phyloP scores from a whole-genome alignment of 2,329 filamentous ascomycete species.

The Lachnum nothofagi region DNA sequence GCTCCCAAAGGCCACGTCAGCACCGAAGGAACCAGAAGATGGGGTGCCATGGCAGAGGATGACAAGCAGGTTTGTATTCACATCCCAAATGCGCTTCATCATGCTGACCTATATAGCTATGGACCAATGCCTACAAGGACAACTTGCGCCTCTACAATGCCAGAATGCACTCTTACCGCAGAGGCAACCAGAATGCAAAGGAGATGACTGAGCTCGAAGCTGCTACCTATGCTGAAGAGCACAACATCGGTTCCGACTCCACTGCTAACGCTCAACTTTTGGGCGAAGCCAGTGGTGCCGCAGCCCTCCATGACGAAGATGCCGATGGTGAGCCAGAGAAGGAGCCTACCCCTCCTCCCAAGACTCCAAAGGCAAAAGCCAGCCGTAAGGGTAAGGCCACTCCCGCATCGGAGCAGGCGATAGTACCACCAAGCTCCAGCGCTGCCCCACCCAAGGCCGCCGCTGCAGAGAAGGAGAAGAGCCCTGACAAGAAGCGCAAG shows the following conservation, averaged over 20 bases:
- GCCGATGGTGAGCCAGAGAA: slow-evolving; percentile 41
- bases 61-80: slow-evolving; percentile 58
- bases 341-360: slow-evolving; percentile 41
- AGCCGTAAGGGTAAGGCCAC: slow-evolving; percentile 33
- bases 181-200: slow-evolving; percentile 53
- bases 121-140: slow-evolving; percentile 64
- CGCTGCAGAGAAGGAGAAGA: slow-evolving; percentile 31
- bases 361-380: slow-evolving; percentile 52
- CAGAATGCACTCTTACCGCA: slow-evolving; percentile 60
- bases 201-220: slow-evolving; percentile 59
- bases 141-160: slow-evolving; percentile 63
- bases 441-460: slow-evolving; percentile 21
- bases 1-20: slow-evolving; percentile 82
- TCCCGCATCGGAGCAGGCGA: slow-evolving; percentile 17
- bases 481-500: slow-evolving; percentile 61
- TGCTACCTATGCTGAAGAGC: slow-evolving; percentile 54
- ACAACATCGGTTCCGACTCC: slow-evolving; percentile 48
- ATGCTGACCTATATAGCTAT: slow-evolving; percentile 33
- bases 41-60: slow-evolving; percentile 68
- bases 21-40: slow-evolving; percentile 79
- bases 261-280: slow-evolving; percentile 37
- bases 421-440: slow-evolving; percentile 17
- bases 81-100: background rate
- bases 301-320: slow-evolving; percentile 22
- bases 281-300: slow-evolving; percentile 47